Evolutionary conservation across 495 filamentous ascomycete genomes (phyloP).

Genomic region (Hamigera avellanea): DNA sequence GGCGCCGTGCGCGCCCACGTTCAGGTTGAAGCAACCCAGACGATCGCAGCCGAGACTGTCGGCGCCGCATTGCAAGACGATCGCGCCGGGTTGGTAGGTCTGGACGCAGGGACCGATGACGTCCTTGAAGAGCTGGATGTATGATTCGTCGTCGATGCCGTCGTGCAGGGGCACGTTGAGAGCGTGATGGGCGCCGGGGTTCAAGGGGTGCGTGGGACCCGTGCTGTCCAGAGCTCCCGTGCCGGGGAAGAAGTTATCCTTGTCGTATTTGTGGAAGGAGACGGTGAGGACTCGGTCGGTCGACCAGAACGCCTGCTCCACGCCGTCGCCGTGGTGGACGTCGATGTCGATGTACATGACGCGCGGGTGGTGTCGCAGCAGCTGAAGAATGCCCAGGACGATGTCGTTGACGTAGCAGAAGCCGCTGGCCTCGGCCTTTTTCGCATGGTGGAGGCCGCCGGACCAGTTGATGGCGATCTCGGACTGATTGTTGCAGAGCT

Average conservation of each 20-base stretch:
- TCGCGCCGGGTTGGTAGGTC: constrained; percentile 69
- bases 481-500: constrained; percentile 72
- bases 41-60: constrained; percentile 91
- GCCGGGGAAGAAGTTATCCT: constrained; percentile 64
- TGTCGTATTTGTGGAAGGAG: constrained; percentile 94
- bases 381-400: constrained; percentile 84
- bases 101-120: constrained; percentile 66
- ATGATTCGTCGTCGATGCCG: constrained; percentile 89
- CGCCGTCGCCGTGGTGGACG: constrained; percentile 94
- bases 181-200: constrained; percentile 51
- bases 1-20: constrained; percentile 82
- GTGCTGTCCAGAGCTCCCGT: constrained; percentile 49
- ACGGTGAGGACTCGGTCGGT: constrained; percentile 94
- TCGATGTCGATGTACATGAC: constrained; percentile 98
- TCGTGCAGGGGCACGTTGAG: constrained; percentile 59
- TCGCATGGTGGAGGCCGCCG: constrained; percentile 96
- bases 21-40: constrained; percentile 91
- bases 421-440: constrained; percentile 83
- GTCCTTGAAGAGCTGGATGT: constrained; percentile 70
- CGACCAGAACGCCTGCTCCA: constrained; percentile 94
- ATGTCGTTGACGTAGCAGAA: constrained; percentile 99
- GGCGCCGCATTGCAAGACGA: constrained; percentile 93
- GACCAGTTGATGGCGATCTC: constrained; percentile 98
- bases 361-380: constrained; percentile 76
- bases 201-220: constrained; percentile 46